phyloP scores from a whole-genome alignment of 1,139 yeast species.

The Protomyces inouyei region DNA sequence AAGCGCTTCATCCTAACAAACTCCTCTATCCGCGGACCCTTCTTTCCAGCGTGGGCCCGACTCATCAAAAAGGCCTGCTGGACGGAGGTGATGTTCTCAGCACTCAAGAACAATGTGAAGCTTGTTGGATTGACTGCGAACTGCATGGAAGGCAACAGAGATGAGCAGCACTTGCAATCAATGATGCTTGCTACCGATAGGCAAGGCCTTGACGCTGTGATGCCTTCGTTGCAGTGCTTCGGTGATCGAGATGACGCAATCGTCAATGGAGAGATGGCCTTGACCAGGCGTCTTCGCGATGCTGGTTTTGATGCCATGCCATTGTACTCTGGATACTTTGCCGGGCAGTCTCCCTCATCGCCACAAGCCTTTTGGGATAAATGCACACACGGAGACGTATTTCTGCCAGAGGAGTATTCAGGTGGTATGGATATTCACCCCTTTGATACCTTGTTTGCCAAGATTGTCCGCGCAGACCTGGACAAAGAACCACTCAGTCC shows the following conservation, averaged over 20 bases:
- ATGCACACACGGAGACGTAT: slow-evolving; percentile 4
- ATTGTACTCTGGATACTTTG: not conserved
- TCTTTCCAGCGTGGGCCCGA: slow-evolving; percentile 20
- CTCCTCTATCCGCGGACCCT: slow-evolving; percentile 15
- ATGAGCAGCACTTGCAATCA: slow-evolving; percentile 11
- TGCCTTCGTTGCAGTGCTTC: slow-evolving; percentile 10
- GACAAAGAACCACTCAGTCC: not conserved
- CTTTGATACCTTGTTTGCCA: slow-evolving; percentile 18
- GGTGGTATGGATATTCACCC: slow-evolving; percentile 22
- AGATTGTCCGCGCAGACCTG: not conserved
- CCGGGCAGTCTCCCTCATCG: not conserved
- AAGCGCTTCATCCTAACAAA: slow-evolving; percentile 21
- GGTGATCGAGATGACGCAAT: slow-evolving; percentile 1
- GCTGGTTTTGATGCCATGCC: slow-evolving; percentile 23
- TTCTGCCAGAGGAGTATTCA: not conserved
- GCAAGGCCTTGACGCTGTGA: slow-evolving; percentile 1
- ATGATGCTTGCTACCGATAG: slow-evolving; percentile 15
- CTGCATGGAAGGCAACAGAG: not conserved
- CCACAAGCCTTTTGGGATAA: slow-evolving; percentile 6
- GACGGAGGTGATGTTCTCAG: not conserved
- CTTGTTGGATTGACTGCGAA: slow-evolving; percentile 15
- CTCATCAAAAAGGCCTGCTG: slow-evolving; percentile 1
- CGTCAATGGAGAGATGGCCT: slow-evolving; percentile 3
- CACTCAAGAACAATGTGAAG: not conserved
- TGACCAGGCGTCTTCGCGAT: slow-evolving; percentile 6